Conservation (phyloP, 345 rosid genomes). For the Microcos paniculata region DNA sequence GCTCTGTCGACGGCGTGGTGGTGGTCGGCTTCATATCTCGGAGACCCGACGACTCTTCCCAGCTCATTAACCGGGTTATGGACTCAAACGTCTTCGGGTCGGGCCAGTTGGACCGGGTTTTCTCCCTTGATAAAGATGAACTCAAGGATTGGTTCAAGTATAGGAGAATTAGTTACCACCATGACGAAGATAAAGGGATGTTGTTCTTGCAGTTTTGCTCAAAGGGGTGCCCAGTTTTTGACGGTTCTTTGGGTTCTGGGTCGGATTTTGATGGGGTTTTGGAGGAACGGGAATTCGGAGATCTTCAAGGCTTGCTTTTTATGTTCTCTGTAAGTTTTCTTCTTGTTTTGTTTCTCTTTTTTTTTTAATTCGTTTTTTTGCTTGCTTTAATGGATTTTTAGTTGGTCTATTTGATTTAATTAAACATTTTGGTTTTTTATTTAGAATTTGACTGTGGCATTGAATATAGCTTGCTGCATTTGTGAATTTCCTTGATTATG, state of each 20-base stretch:
- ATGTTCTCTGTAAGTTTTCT: slow-evolving; percentile 78
- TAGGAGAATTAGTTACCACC: slow-evolving; percentile 64
- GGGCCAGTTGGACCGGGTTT: slow-evolving; percentile 41
- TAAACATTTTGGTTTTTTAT: not conserved
- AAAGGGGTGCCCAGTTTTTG: slow-evolving; percentile 46
- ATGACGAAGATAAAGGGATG: slow-evolving; percentile 65
- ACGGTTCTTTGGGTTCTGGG: slow-evolving; percentile 24
- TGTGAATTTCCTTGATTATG: not conserved
- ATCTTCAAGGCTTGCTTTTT: slow-evolving; percentile 82
- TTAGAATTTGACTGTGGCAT: not conserved
- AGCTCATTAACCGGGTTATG: slow-evolving; percentile 63
- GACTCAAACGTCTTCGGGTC: slow-evolving; percentile 71
- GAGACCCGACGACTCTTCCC: slow-evolving; percentile 51
- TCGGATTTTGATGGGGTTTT: slow-evolving; percentile 45
- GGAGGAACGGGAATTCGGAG: slow-evolving; percentile 70
- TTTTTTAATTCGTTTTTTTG: not conserved
- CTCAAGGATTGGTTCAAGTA: slow-evolving; percentile 56
- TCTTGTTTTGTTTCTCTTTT: not conserved
- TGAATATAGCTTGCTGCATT: not conserved
- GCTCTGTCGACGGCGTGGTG: slow-evolving; percentile 47
- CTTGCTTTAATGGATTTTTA: not conserved
- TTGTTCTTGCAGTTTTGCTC: slow-evolving; percentile 66
- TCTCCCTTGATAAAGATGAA: slow-evolving; percentile 42
- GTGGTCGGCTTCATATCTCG: slow-evolving; percentile 74
- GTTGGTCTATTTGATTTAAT: not conserved